These are phyloP conservation scores for Tetrapyrgos nigripes DNA, from an alignment of 1,284 basidiomycete species.

Conservation along the genomic window DNA sequence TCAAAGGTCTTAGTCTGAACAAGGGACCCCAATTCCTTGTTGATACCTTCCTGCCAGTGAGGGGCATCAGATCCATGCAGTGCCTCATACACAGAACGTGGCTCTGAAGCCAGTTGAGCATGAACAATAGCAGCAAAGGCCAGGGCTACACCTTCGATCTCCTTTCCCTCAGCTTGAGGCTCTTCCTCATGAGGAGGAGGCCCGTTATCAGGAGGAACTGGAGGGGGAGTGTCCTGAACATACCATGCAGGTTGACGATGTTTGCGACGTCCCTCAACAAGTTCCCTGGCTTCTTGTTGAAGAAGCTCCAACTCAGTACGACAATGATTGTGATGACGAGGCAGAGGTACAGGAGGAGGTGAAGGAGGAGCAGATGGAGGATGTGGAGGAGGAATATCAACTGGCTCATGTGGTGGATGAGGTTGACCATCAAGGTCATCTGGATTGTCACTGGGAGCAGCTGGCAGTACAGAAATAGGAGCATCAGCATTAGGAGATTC, in stretches of 20 bases:
- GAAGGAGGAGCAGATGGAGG: no score
- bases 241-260: background rate
- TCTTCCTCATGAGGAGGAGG: background rate
- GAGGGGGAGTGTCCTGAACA: background rate
- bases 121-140: background rate
- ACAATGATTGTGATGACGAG: background rate
- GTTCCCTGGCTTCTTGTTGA: background rate
- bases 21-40: background rate
- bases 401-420: background rate
- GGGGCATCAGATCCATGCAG: background rate
- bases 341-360: no score
- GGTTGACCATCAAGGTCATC: background rate
- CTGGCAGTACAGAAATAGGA: background rate
- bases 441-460: background rate
- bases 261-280: background rate
- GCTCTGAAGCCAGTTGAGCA: background rate
- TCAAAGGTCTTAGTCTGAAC: no score
- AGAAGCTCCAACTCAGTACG: slow-evolving; percentile 3
- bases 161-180: background rate
- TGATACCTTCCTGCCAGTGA: background rate
- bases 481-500: background rate
- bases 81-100: background rate
- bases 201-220: background rate
- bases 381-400: background rate
- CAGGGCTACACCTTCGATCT: background rate